Evolutionary conservation across 225 moss, liverwort and hornwort genomes (phyloP), one percentile per base, ranked within the genome.

Genomic region (Marchantia paleacea): DNA sequence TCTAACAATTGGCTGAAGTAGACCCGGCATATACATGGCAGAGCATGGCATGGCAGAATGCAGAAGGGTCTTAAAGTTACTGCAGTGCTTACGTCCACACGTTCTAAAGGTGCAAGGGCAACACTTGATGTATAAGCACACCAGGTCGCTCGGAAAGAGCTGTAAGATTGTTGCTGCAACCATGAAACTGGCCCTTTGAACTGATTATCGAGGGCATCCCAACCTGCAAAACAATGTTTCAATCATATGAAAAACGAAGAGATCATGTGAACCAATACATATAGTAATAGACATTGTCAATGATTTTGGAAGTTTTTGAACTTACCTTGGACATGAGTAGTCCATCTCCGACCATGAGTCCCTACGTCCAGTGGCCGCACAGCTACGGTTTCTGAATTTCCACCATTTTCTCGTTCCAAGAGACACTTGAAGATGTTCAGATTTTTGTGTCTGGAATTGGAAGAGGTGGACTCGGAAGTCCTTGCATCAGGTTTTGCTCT

Each of bases 101-200:
- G 88, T 13, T 89, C 93, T 81, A 90, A 83, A 39, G 93, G 96
- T 81, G 93, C 96, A 63, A 91, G 83, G 68, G 94, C 92, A 60
- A 90, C 92, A 84, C 96, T 96, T 26, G 92, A 94, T 54, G 96
- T 92, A 82, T 92, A 96, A 0, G 94, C 91, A 85, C 92, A 92
- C 94, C 92, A 96, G 61, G 82, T 92, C 75, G 94, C 86, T 79
- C 86, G 72, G 91, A 91, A 94, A 58, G 87, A 85, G 63, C 90
- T 89, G 81, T 86, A 90, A 30, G 85, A 90, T 81, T 91, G 83
- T 83, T 82, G 85, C 78, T 89, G 87, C 84, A 96, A 85, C 88
- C 87, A 93, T 73, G 83, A 87, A 55, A 90, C 83, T 69, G 93
- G 91, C 11, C 93, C 93, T 75, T 85, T 64, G 81, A 83, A 86